phyloP scores from a whole-genome alignment of 495 filamentous ascomycete species.

The Platismatia glauca region DNA sequence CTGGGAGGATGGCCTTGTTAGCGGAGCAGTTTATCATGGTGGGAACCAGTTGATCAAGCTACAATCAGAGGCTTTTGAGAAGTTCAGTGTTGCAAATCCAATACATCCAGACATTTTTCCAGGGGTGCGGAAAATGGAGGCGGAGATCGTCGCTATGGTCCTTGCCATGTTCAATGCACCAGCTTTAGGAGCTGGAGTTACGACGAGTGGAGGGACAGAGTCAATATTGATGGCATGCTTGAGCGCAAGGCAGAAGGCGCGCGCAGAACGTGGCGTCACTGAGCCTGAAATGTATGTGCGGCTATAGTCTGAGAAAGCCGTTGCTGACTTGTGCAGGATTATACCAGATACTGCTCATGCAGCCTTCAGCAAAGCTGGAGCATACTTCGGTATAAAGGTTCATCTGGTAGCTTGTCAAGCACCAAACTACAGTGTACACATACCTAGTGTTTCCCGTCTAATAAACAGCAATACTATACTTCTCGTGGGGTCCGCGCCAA shows the following conservation, averaged over 20 bases:
- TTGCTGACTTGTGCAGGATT: constrained; percentile 49
- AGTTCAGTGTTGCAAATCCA: constrained; percentile 95
- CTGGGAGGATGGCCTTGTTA: constrained; percentile 94
- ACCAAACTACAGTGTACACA: constrained; percentile 73
- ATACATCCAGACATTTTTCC: constrained; percentile 98
- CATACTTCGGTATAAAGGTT: constrained; percentile 91
- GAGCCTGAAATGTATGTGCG: constrained; percentile 74
- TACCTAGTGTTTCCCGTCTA: constrained; percentile 65
- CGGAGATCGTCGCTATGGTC: constrained; percentile 95
- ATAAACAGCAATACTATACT: constrained; percentile 96
- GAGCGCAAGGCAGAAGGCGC: constrained; percentile 80
- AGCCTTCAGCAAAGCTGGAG: constrained; percentile 88
- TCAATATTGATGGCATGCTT: constrained; percentile 93
- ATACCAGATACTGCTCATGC: constrained; percentile 90
- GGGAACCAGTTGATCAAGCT: constrained; percentile 74
- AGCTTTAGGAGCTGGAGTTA: constrained; percentile 71
- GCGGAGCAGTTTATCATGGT: constrained; percentile 93
- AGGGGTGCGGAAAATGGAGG: constrained; percentile 98
- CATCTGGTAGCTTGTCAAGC: constrained; percentile 86
- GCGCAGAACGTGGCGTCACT: constrained; percentile 70
- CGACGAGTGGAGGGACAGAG: constrained; percentile 89
- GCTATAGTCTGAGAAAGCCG: background rate
- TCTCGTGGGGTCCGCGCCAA: constrained; percentile 89
- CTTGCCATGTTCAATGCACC: constrained; percentile 88
- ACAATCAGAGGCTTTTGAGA: constrained; percentile 84